Evolutionary conservation across 1,139 yeast genomes (phyloP), one percentile per base, ranked within the genome.

Genomic region (Geotrichum carabidarum): DNA sequence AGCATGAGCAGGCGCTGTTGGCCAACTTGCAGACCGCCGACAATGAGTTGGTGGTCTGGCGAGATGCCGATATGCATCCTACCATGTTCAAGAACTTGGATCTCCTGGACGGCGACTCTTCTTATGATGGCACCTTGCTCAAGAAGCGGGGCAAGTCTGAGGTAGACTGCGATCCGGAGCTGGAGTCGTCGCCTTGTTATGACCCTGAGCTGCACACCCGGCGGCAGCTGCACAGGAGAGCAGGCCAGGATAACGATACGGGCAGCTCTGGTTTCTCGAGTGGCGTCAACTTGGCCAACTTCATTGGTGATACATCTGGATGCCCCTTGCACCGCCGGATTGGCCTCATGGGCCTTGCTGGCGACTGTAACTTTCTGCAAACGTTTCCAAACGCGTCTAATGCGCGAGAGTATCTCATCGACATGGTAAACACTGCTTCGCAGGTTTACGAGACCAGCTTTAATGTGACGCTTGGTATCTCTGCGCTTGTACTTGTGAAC

Each of bases 291-390:
- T 62, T 71, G 34, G 58, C 60, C 11, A 44, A 58, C 31, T 60
- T 68, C 8, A 61, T 71, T 44, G 74, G 74, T n/a, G 62, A 65
- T 54, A 62, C 68, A 2, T 48, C 58, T 1, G 74, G 74, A 7
- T 71, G 74, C 46, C 73, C 74, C n/a, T 57, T 58, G 1, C 64
- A 63, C 15, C 63, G 68, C 32, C 60, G 63, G 51, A 63, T 67
- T 32, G 72, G 75, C 1, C 60, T 69, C 30, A 63, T 72, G 14
- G 76, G 76, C 2, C 62, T 71, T 8, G 74, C 71, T 8, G 74
- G 68, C 1, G 76, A 73, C 59, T 71, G 74, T 59, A 67, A 67
- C 57, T 72, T 63, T 55, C 42, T 70, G 47, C 48, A 61, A n/a
- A 57, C 57, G 42, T 71, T 71, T 62, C 62, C 63, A 51, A 56